Conservation (phyloP, 108 stramenopile species). For the Cyclotella sp. region DNA sequence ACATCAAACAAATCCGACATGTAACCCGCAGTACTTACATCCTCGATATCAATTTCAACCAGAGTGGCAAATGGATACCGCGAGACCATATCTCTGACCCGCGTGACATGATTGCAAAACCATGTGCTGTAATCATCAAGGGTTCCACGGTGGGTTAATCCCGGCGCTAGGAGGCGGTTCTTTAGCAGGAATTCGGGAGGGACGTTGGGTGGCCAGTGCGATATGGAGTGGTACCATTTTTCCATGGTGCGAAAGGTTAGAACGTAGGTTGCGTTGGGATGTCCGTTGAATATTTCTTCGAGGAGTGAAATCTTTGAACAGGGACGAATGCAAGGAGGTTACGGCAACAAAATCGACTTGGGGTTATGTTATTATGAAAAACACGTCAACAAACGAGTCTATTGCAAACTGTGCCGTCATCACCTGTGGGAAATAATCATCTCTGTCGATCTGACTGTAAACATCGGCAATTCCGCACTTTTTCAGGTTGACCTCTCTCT, state of each 20-base stretch:
- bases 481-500: background rate
- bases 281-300: conserved; percentile 4
- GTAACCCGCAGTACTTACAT: background rate
- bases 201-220: conserved; percentile 20
- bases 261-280: conserved; percentile 36
- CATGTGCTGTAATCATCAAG: conserved; percentile 7
- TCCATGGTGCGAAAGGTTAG: conserved; percentile 37
- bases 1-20: conserved; percentile 36
- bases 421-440: conserved; percentile 9
- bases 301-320: conserved; percentile 22
- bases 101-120: conserved; percentile 31
- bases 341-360: background rate
- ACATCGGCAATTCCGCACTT: conserved; percentile 14
- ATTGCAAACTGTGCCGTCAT: background rate
- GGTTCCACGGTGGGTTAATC: background rate
- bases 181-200: background rate
- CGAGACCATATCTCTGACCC: conserved; percentile 14
- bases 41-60: conserved; percentile 40
- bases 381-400: background rate
- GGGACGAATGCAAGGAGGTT: background rate
- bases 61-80: conserved; percentile 5
- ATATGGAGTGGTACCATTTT: conserved; percentile 29
- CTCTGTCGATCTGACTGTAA: background rate
- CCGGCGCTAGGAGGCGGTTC: conserved; percentile 4
- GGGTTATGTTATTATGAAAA: background rate